Evolutionary conservation across 352 stramenopile genomes (phyloP).

Genomic region (Phytophthora brassicae): DNA sequence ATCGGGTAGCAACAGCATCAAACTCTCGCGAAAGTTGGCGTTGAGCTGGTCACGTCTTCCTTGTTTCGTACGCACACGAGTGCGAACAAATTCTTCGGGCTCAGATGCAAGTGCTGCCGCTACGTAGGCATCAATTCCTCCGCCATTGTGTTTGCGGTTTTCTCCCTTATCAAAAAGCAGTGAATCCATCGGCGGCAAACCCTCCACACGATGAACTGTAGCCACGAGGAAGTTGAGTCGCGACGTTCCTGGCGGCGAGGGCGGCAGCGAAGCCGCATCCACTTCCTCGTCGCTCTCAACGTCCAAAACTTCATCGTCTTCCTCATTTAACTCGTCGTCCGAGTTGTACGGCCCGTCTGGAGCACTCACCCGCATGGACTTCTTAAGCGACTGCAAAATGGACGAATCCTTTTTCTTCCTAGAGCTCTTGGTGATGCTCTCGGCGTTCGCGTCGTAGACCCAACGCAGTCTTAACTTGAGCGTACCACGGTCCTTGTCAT

Average conservation of each 20-base stretch:
- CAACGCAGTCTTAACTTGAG: slow-evolving; percentile 58
- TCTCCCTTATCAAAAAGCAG: slow-evolving; percentile 51
- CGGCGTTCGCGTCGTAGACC: slow-evolving; percentile 50
- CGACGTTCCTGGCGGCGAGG: slow-evolving; percentile 42
- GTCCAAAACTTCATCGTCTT: slow-evolving; percentile 43
- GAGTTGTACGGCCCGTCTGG: slow-evolving; percentile 45
- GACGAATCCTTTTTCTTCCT: slow-evolving; percentile 50
- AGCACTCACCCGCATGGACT: slow-evolving; percentile 43
- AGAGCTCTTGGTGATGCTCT: slow-evolving; percentile 41
- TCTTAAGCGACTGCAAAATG: slow-evolving; percentile 53
- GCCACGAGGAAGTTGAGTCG: slow-evolving; percentile 54
- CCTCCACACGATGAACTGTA: slow-evolving; percentile 65
- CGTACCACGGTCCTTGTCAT: slow-evolving; percentile 60
- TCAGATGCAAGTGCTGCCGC: slow-evolving; percentile 34
- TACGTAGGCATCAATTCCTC: slow-evolving; percentile 75
- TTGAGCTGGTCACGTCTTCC: slow-evolving; percentile 60
- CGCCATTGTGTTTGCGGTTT: slow-evolving; percentile 44
- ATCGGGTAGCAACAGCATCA: slow-evolving; percentile 53
- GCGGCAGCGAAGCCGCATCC: slow-evolving; percentile 21
- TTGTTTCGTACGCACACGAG: slow-evolving; percentile 67
- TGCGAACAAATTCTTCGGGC: slow-evolving; percentile 50
- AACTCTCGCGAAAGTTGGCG: slow-evolving; percentile 64
- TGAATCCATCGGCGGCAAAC: slow-evolving; percentile 63
- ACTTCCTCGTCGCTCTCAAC: slow-evolving; percentile 29
- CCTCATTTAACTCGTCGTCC: slow-evolving; percentile 52